Base-by-base conservation (phyloP, 306 rosid genomes). In the Gleditsia sinensis region DNA sequence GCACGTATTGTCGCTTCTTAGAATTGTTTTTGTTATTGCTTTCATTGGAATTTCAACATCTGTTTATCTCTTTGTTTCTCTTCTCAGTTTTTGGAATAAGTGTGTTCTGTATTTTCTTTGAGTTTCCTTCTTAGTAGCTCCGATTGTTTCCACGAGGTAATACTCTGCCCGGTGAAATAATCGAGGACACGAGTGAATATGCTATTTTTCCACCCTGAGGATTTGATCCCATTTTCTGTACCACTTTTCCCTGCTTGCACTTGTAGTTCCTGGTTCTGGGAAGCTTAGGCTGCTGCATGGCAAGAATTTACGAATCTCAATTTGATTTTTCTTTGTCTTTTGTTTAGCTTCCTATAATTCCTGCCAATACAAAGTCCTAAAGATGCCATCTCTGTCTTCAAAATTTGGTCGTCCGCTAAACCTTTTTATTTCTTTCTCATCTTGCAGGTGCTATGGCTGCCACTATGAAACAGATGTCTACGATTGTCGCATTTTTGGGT, bases 391-490 rank as follows among this genome's bases (percentile, higher is more conserved):
- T 20, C 13, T 14, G 19, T 13, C 2, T 23, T 42, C 37, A 60
- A n/a, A n/a, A 11, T 40, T 63, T 16, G 0, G 9, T 28, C 56
- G 13, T 4, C 20, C 4, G 19, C 61, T 76, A 16, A 69, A 27
- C 17, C 32, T 39, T 64, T 23, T 23, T 0, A 4, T 13, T 45
- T 33, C 1, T 53, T 27, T 17, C 23, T 27, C 23, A 0, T 24
- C 40, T 27, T 72, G 72, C 48, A 82, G 78, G 66, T 20, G 25
- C 32, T 1, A 82, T 83, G 86, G 81, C 55, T 6, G 63, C 48
- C 39, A 62, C 78, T 21, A 25, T 40, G 32, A 83, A 83, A 57
- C 83, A 78, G 12, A 83, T 83, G 86, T 33, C 81, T 28, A 9
- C 16, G 1, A 48, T 69, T 27, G 63, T 78, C 4, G 2, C 71